Percentiles rank a stretch among this genome's conserved stretches.
Conservation (phyloP, 2,329 filamentous ascomycete genomes). For the Colletotrichum sp. region DNA sequence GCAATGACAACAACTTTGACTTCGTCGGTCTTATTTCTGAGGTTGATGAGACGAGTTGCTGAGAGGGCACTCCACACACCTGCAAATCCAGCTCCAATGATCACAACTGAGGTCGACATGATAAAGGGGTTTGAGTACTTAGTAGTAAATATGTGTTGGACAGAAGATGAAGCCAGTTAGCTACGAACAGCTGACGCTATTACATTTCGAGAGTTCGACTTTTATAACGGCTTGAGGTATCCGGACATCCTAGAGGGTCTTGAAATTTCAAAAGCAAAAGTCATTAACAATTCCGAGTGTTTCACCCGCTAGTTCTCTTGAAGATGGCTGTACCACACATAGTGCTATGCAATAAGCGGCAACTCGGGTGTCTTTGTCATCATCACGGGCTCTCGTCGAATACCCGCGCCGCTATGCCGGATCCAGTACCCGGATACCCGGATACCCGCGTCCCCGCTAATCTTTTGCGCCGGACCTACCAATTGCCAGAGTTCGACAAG, state of each 20-base stretch:
- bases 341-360: background rate
- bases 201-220: background rate
- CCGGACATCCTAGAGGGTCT: background rate
- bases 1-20: conserved; percentile 36
- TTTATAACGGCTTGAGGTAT: background rate
- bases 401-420: background rate
- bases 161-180: background rate
- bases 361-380: background rate
- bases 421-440: conserved; percentile 2
- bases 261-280: background rate
- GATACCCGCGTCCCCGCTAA: conserved; percentile 15
- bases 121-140: background rate
- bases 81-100: conserved; percentile 39
- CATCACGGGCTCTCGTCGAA: background rate
- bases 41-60: conserved; percentile 34
- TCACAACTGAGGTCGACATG: conserved; percentile 20
- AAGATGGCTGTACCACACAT: background rate
- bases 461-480: background rate
- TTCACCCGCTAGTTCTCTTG: background rate
- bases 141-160: background rate
- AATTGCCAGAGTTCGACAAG: background rate
- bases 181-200: background rate
- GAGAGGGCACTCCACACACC: conserved; percentile 41
- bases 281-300: background rate
- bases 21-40: conserved; percentile 20